Percentiles rank a stretch among this genome's conserved stretches.
phyloP scores from a whole-genome alignment of 352 stramenopile genomes.

The Hyaloperonospora arabidopsidis region DNA sequence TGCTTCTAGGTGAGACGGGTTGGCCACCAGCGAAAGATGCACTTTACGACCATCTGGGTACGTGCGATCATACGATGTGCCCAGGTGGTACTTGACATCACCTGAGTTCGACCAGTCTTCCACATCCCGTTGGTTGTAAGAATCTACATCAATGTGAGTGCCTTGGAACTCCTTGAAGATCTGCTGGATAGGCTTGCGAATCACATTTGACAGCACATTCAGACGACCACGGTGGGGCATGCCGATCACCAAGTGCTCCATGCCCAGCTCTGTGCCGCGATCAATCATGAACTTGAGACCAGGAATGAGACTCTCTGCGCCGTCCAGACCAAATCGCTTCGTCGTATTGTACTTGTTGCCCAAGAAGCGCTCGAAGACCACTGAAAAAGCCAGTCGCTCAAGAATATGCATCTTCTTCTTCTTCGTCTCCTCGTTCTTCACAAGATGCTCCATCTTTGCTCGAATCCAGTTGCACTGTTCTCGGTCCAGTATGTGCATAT shows the following conservation, averaged over 20 bases:
- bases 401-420: slow-evolving; percentile 96
- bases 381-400: slow-evolving; percentile 94
- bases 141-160: slow-evolving; percentile 91
- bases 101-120: slow-evolving; percentile 88
- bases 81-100: slow-evolving; percentile 99
- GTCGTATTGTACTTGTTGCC: slow-evolving; percentile 98
- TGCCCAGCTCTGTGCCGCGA: slow-evolving; percentile 88
- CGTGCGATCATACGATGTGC: slow-evolving; percentile 92
- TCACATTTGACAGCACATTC: slow-evolving; percentile 97
- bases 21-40: slow-evolving; percentile 93
- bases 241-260: slow-evolving; percentile 95
- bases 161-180: slow-evolving; percentile 97
- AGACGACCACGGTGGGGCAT: slow-evolving; percentile 96
- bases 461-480: slow-evolving; percentile 99
- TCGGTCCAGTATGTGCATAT: slow-evolving; percentile 97
- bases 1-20: slow-evolving; percentile 96
- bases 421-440: slow-evolving; percentile 65
- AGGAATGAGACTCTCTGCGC: slow-evolving; percentile 91
- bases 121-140: slow-evolving; percentile 67
- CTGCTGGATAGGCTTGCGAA: slow-evolving; percentile 95
- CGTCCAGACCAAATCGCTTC: slow-evolving; percentile 97
- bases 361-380: slow-evolving; percentile 98
- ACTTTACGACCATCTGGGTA: slow-evolving; percentile 93
- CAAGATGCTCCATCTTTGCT: slow-evolving; percentile 72
- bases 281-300: slow-evolving; percentile 96